A percentile compares a stretch with the other conserved stretches of the same genome.
Evolutionary conservation across 345 rosid genomes (phyloP).

Genomic region (Aquilaria malaccensis): DNA sequence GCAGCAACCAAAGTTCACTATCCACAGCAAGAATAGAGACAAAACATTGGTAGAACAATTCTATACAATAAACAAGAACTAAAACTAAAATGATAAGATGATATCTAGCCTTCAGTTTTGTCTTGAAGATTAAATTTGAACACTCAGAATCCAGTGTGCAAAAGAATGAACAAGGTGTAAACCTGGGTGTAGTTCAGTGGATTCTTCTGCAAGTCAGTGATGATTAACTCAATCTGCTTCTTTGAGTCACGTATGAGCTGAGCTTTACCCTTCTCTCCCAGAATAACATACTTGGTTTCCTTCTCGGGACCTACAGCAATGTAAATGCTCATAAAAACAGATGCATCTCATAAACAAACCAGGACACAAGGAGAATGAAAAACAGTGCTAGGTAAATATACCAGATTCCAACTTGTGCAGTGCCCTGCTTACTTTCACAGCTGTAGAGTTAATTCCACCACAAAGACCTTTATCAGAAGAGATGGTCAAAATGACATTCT

Average conservation of each 20-base stretch:
- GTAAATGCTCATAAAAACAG: slow-evolving; percentile 13
- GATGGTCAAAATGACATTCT: slow-evolving; percentile 81
- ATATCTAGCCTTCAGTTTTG: neutral
- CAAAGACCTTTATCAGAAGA: slow-evolving; percentile 99
- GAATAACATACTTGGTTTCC: slow-evolving; percentile 64
- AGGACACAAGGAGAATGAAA: neutral
- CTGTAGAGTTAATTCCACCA: slow-evolving; percentile 95
- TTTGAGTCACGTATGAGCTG: slow-evolving; percentile 82
- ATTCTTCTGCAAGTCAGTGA: slow-evolving; percentile 78
- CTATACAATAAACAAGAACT: too few species aligned
- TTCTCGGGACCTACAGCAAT: slow-evolving; percentile 71
- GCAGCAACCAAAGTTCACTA: too few species aligned
- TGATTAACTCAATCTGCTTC: slow-evolving; percentile 46
- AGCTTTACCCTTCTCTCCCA: slow-evolving; percentile 93
- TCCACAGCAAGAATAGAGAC: too few species aligned
- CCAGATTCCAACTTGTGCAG: slow-evolving; percentile 63
- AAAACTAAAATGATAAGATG: neutral
- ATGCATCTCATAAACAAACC: neutral
- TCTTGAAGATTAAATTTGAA: neutral
- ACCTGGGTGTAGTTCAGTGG: slow-evolving; percentile 97
- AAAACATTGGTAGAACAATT: too few species aligned
- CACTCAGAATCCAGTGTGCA: neutral
- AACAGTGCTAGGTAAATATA: slow-evolving; percentile 20
- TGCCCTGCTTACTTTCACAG: slow-evolving; percentile 79
- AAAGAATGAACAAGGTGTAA: neutral